phyloP scores from a whole-genome alignment of 768 basidiomycete genomes.

The Albatrellus ellisii region DNA sequence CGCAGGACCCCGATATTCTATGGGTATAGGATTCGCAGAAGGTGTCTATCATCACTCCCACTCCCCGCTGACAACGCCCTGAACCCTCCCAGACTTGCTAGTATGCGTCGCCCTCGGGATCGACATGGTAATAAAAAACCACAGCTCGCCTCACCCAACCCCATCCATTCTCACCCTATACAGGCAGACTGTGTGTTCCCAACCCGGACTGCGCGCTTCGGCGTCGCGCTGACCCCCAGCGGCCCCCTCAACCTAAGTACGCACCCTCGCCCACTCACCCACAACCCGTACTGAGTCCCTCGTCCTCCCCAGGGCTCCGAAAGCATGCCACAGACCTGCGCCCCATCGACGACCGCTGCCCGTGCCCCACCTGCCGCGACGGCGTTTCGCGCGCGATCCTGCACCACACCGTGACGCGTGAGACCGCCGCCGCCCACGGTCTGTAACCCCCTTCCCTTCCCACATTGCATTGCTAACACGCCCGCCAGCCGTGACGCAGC shows the following conservation, averaged over 20 bases:
- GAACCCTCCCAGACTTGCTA: constrained; percentile 46
- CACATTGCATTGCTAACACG: constrained; percentile 2
- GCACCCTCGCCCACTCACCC: constrained; percentile 11
- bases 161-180: constrained; percentile 1
- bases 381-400: constrained; percentile 62
- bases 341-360: constrained; percentile 65
- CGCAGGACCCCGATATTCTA: constrained; percentile 76
- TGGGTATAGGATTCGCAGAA: constrained; percentile 91
- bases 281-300: neutral
- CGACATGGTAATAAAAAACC: constrained; percentile 92
- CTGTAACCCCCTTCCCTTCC: constrained; percentile 3
- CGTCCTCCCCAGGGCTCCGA: constrained; percentile 34
- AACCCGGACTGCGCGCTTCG: constrained; percentile 84
- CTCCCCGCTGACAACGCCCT: neutral
- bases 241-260: constrained; percentile 78
- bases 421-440: constrained; percentile 84
- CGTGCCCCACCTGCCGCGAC: constrained; percentile 72
- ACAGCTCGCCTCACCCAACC: too few species aligned
- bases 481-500: constrained; percentile 56
- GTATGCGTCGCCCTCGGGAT: constrained; percentile 88
- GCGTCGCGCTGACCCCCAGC: constrained; percentile 70
- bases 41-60: constrained; percentile 27
- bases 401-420: constrained; percentile 63
- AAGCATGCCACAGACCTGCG: constrained; percentile 58
- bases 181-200: constrained; percentile 92